Evolutionary conservation across 2,329 filamentous ascomycete species (phyloP).

Genomic region (Diaporthe capsici): DNA sequence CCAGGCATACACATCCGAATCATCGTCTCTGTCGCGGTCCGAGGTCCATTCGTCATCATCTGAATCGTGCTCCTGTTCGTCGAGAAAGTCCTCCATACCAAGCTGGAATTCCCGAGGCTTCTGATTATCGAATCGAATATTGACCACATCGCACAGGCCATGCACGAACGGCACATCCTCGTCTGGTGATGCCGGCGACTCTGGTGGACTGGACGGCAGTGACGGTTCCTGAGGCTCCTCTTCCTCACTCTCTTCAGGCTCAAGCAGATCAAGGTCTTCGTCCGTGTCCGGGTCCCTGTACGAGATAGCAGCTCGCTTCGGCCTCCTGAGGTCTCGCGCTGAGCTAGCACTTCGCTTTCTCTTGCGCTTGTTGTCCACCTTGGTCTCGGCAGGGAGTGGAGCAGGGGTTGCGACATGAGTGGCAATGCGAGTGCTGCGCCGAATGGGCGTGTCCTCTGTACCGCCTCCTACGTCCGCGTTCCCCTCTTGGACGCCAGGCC

Average conservation of each 20-base stretch:
- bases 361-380: conserved; percentile 31
- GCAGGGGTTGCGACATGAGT: conserved; percentile 42
- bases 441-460: conserved; percentile 33
- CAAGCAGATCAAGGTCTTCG: conserved; percentile 40
- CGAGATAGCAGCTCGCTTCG: conserved; percentile 37
- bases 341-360: conserved; percentile 31
- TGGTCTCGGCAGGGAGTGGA: conserved; percentile 7
- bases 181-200: conserved; percentile 20
- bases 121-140: conserved; percentile 82
- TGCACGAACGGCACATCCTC: conserved; percentile 63
- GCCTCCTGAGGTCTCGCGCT: conserved; percentile 37
- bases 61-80: conserved; percentile 67
- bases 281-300: conserved; percentile 40
- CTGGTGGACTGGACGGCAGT: conserved; percentile 31
- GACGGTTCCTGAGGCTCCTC: conserved; percentile 37
- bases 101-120: conserved; percentile 78
- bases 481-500: conserved; percentile 4
- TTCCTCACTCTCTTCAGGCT: conserved; percentile 41
- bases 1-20: conserved; percentile 59
- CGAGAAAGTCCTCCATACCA: conserved; percentile 79
- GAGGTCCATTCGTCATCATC: conserved; percentile 68
- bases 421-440: conserved; percentile 50
- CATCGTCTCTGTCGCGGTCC: conserved; percentile 67
- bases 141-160: conserved; percentile 78
- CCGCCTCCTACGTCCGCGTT: background rate